Conservation (phyloP, 1,139 yeast genomes). For the Insectozyma bohioensis region DNA sequence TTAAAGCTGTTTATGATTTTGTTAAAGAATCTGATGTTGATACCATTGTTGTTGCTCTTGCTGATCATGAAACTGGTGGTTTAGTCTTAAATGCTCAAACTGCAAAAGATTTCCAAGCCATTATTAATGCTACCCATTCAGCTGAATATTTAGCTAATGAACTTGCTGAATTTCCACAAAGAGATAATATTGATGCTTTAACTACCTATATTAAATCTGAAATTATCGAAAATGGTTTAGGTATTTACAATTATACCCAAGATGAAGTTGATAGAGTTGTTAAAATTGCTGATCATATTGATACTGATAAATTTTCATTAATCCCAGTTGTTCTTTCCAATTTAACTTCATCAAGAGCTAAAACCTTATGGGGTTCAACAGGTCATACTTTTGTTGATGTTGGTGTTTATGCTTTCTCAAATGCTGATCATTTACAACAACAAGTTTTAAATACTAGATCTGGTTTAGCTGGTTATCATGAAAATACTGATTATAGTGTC, state of each 20-base stretch:
- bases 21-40: slow-evolving; percentile 65
- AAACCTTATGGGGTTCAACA: slow-evolving; percentile 85
- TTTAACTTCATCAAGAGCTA: slow-evolving; percentile 68
- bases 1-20: slow-evolving; percentile 64
- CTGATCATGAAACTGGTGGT: slow-evolving; percentile 94
- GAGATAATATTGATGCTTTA: slow-evolving; percentile 29
- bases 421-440: slow-evolving; percentile 41
- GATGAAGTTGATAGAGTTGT: slow-evolving; percentile 40
- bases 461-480: slow-evolving; percentile 72
- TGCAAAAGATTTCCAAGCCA: slow-evolving; percentile 43
- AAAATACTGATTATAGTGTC: slow-evolving; percentile 77
- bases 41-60: slow-evolving; percentile 72
- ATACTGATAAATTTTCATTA: no score
- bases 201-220: slow-evolving; percentile 44
- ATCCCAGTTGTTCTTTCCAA: slow-evolving; percentile 51
- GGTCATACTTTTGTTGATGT: slow-evolving; percentile 93
- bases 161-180: slow-evolving; percentile 22
- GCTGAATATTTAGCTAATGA: slow-evolving; percentile 60
- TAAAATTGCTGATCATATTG: slow-evolving; percentile 18
- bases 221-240: slow-evolving; percentile 57
- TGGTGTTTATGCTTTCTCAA: slow-evolving; percentile 72
- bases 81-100: slow-evolving; percentile 70
- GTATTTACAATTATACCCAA: slow-evolving; percentile 52
- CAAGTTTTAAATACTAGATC: slow-evolving; percentile 29
- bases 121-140: slow-evolving; percentile 65